Evolutionary conservation across 2,329 filamentous ascomycete genomes (phyloP).

Genomic region (Mycosphaerella sp.): DNA sequence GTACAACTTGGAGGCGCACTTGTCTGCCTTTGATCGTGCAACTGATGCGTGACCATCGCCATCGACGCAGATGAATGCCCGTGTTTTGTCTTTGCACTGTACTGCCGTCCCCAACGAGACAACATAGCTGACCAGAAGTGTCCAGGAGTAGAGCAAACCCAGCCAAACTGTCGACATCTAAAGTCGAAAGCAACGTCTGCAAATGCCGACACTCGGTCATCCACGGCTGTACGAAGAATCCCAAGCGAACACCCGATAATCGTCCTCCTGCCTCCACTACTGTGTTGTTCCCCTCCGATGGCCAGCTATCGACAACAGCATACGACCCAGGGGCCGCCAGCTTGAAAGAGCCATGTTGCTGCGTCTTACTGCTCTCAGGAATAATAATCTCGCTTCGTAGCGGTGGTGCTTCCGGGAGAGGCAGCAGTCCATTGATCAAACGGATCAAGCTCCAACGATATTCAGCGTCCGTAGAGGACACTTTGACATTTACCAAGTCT

Average conservation of each 20-base stretch:
- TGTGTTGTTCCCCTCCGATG: neutral
- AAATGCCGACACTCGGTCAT: neutral
- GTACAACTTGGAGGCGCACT: neutral
- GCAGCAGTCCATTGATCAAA: neutral
- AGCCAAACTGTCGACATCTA: neutral
- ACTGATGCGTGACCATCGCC: constrained; percentile 1
- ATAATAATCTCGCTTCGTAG: constrained; percentile 1
- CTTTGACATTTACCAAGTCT: constrained; percentile 2
- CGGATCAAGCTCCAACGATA: constrained; percentile 1
- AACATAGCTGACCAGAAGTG: neutral
- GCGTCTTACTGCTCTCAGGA: neutral
- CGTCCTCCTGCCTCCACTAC: no score
- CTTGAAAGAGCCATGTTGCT: neutral
- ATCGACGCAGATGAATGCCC: neutral
- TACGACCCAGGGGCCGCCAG: neutral
- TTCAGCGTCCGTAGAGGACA: constrained; percentile 1
- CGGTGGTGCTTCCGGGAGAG: neutral
- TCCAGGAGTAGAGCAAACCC: neutral
- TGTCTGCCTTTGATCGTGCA: neutral
- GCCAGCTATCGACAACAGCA: constrained; percentile 1
- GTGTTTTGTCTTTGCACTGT: neutral
- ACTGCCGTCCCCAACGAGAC: neutral
- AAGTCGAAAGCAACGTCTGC: neutral
- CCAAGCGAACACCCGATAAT: neutral
- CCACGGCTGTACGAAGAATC: constrained; percentile 4